phyloP scores from a whole-genome alignment of 2,329 filamentous ascomycete genomes.

The Raffaelea deltoideospora region DNA sequence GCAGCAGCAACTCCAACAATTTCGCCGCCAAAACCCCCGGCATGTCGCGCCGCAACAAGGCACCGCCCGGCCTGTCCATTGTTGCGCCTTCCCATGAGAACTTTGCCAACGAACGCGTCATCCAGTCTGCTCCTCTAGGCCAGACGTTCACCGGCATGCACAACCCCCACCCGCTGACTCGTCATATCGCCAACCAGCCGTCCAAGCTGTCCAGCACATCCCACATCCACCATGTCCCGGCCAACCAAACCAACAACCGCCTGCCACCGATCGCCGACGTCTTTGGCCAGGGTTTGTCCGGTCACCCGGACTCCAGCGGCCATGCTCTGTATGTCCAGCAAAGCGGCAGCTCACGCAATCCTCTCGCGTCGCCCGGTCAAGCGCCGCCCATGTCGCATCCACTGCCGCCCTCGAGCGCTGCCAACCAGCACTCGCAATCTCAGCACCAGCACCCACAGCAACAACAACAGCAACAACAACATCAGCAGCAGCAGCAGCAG shows the following conservation, averaged over 20 bases:
- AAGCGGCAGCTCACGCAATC: slow-evolving; percentile 50
- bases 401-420: slow-evolving; percentile 11
- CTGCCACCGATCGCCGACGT: slow-evolving; percentile 91
- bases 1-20: slow-evolving; percentile 19
- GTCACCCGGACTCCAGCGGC: slow-evolving; percentile 39
- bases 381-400: slow-evolving; percentile 31
- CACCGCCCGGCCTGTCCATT: slow-evolving; percentile 81
- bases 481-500: slow-evolving; percentile 12
- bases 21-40: slow-evolving; percentile 57
- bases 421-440: too few relatives aligned
- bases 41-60: slow-evolving; percentile 60
- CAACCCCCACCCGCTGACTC: slow-evolving; percentile 58
- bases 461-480: slow-evolving; percentile 23
- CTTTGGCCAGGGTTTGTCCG: slow-evolving; percentile 64
- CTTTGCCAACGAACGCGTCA: slow-evolving; percentile 86
- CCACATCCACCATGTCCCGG: slow-evolving; percentile 81
- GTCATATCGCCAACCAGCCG: slow-evolving; percentile 67
- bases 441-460: slow-evolving; percentile 9
- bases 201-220: slow-evolving; percentile 71
- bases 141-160: slow-evolving; percentile 91
- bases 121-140: slow-evolving; percentile 88
- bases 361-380: slow-evolving; percentile 65
- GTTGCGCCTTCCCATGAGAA: slow-evolving; percentile 85
- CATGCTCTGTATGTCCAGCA: slow-evolving; percentile 42
- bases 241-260: slow-evolving; percentile 78